Evolutionary conservation across 345 rosid genomes (phyloP).

Genomic region (Sonneratia alba): DNA sequence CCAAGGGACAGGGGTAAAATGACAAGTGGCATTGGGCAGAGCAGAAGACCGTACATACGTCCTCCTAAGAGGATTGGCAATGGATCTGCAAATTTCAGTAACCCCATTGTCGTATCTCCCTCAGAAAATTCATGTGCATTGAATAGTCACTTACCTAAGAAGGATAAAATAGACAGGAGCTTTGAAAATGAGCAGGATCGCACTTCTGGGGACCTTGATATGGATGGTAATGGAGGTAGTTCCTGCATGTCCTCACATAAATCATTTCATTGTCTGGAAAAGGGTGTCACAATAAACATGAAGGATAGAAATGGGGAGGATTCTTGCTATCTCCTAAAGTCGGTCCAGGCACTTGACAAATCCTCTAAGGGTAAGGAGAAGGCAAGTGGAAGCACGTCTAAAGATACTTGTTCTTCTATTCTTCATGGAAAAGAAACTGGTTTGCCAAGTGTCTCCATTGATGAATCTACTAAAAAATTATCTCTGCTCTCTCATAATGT

Average conservation of each 20-base stretch:
- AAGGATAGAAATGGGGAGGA: slow-evolving; percentile 17
- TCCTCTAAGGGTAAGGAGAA: slow-evolving; percentile 67
- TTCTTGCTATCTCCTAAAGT: slow-evolving; percentile 16
- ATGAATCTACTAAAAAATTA: slow-evolving; percentile 14
- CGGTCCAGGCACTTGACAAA: slow-evolving; percentile 19
- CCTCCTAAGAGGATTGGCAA: slow-evolving; percentile 20
- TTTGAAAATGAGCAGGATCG: slow-evolving; percentile 18
- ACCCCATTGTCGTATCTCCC: slow-evolving; percentile 15
- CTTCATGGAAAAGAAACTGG: slow-evolving; percentile 27
- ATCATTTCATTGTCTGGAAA: slow-evolving; percentile 16
- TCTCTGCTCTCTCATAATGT: slow-evolving; percentile 17
- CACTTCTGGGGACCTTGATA: slow-evolving; percentile 15
- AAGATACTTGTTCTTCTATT: slow-evolving; percentile 24
- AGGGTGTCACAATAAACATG: slow-evolving; percentile 17
- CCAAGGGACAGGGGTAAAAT: slow-evolving; percentile 18
- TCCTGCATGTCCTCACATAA: slow-evolving; percentile 17
- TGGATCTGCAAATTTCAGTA: slow-evolving; percentile 20
- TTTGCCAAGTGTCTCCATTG: slow-evolving; percentile 25
- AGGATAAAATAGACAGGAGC: slow-evolving; percentile 18
- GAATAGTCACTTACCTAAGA: slow-evolving; percentile 37
- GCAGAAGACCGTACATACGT: slow-evolving; percentile 18
- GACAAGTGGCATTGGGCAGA: slow-evolving; percentile 21
- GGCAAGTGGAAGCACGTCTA: slow-evolving; percentile 20
- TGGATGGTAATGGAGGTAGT: slow-evolving; percentile 35
- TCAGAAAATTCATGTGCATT: slow-evolving; percentile 16